Evolutionary conservation across 352 stramenopile genomes (phyloP).

Genomic region (Phytopythium helicoides): DNA sequence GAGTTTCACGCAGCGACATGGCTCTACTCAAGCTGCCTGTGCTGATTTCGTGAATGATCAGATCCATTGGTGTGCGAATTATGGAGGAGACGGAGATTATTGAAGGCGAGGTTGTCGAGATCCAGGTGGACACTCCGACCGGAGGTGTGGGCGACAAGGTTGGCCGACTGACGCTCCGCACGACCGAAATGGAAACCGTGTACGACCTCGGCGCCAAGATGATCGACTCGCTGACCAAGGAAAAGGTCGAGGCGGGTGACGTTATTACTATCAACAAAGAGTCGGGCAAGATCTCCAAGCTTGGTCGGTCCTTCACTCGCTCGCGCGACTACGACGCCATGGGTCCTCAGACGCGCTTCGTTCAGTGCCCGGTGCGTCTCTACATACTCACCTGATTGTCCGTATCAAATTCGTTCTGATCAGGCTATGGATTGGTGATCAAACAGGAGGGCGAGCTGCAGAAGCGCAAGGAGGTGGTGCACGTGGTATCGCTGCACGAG

Average conservation of each 20-base stretch:
- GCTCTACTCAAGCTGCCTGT: background rate
- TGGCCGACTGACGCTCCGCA: conserved; percentile 96
- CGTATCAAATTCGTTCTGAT: no score
- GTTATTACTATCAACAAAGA: conserved; percentile 99
- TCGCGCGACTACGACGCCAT: conserved; percentile 99
- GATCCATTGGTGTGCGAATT: conserved; percentile 97
- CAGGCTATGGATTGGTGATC: background rate
- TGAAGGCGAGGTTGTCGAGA: conserved; percentile 99
- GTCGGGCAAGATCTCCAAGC: conserved; percentile 97
- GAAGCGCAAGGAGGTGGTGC: conserved; percentile 98
- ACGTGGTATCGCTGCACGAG: conserved; percentile 98
- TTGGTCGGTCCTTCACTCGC: conserved; percentile 97
- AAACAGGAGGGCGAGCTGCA: conserved; percentile 95
- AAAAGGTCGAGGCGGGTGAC: conserved; percentile 98
- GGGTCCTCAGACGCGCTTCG: conserved; percentile 87
- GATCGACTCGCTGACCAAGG: conserved; percentile 99
- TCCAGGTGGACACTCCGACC: conserved; percentile 94
- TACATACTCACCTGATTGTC: background rate
- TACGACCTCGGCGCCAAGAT: conserved; percentile 99
- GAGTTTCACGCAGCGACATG: background rate
- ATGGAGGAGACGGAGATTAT: conserved; percentile 99
- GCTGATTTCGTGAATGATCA: background rate
- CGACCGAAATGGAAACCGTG: conserved; percentile 99
- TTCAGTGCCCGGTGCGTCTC: conserved; percentile 55
- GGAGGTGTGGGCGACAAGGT: conserved; percentile 75